Evolutionary conservation across 2,329 filamentous ascomycete genomes (phyloP), one percentile per base, ranked within the genome.

Genomic region (Colletotrichum tropicale): DNA sequence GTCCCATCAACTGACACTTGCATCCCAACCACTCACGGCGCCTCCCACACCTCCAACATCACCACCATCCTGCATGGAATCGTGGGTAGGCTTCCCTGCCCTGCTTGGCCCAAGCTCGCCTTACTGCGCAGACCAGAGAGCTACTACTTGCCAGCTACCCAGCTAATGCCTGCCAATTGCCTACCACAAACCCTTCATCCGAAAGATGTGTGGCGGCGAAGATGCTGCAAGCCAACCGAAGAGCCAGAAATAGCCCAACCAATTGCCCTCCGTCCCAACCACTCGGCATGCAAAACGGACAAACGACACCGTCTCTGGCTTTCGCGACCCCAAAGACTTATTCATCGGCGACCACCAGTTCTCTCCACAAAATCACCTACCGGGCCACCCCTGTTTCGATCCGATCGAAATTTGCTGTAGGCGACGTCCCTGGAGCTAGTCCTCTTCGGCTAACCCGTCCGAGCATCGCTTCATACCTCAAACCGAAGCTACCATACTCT

Each of bases 1-100:
- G 43, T 73, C 70, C 62, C 74, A 65, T 65, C 70, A 69, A 74
- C 74, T 76, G 74, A 74, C 70, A 74, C 64, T 32, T 74, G 48
- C 70, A 74, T 66, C n/a, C 8, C 28, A n/a, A 21, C 74, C 70
- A 76, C 70, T 55, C 13, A 60, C 10, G 66, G 34, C 16, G 28
- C 30, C 10, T 66, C 18, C 64, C 74, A 60, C 74, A 60, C 48
- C 68, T 55, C 71, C 67, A 48, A 21, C 55, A 21, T 15, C 18
- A 9, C 24, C 34, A 28, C 56, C 28, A 61, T 52, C 56, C 55
- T 72, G 69, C 73, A 68, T 66, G 36, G 26, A 32, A 43, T 34
- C 32, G 71, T 72, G 32, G 38, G 56, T 9, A 24, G 36, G 18
- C 38, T 64, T 52, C 64, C 28, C 66, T 71, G 38, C 68, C 58